A percentile compares a stretch with the other conserved stretches of the same genome.
These are phyloP conservation scores for Fusarium clavum DNA, from an alignment of 2,329 filamentous ascomycete species.

Conservation along the genomic window DNA sequence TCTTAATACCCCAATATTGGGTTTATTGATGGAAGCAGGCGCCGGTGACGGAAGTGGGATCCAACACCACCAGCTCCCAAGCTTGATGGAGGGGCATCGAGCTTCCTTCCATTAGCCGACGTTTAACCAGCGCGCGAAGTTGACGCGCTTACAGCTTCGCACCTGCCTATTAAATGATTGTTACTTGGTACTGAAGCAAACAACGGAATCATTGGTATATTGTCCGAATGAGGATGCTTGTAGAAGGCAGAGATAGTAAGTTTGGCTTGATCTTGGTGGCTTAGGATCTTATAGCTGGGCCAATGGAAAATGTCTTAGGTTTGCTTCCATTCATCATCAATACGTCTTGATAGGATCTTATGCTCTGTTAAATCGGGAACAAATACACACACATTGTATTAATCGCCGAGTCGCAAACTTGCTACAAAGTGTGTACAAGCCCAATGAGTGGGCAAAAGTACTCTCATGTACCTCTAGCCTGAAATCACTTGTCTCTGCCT, in stretches of 20 bases:
- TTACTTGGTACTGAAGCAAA: not conserved
- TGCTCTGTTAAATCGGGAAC: not conserved
- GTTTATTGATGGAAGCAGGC: slow-evolving; percentile 20
- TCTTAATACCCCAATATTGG: slow-evolving; percentile 4
- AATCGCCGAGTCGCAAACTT: not conserved
- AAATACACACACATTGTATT: not conserved
- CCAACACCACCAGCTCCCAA: slow-evolving; percentile 31
- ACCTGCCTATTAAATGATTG: not conserved
- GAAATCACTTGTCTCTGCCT: not conserved
- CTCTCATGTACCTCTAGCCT: not conserved
- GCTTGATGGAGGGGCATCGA: slow-evolving; percentile 43
- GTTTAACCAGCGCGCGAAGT: slow-evolving; percentile 38
- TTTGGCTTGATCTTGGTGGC: not conserved
- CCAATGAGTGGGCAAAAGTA: not conserved
- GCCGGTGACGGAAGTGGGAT: slow-evolving; percentile 32
- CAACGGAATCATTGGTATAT: not conserved
- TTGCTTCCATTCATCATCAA: not conserved
- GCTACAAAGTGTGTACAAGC: not conserved
- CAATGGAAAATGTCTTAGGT: not conserved
- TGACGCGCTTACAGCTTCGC: slow-evolving; percentile 7
- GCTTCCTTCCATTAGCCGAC: slow-evolving; percentile 39
- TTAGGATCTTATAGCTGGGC: not conserved
- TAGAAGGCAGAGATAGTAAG: not conserved
- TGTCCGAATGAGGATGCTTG: not conserved
- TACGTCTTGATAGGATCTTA: not conserved